A percentile compares a stretch with the other conserved stretches of the same genome.
These are phyloP conservation scores for Isabelozyma gotoi DNA, from an alignment of 805 yeast species.

Conservation along the genomic window DNA sequence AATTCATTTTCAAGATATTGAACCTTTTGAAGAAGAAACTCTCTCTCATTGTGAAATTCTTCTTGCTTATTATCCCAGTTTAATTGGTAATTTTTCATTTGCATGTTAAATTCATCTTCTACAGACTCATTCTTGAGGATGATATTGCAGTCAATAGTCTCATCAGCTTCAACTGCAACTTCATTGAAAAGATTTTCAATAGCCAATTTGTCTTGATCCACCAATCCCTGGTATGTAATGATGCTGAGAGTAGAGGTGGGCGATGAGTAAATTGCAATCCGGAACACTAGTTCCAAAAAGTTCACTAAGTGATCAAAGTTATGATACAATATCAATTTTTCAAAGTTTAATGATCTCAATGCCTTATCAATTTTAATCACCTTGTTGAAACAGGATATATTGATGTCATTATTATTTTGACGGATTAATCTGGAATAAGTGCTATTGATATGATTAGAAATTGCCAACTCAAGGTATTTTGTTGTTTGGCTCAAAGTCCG, in stretches of 20 bases:
- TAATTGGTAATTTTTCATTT: background rate
- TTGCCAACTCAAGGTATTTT: conserved; percentile 4
- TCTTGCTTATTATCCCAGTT: conserved; percentile 1
- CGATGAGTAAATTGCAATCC: conserved; percentile 20
- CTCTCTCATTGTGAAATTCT: conserved; percentile 3
- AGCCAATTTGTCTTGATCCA: conserved; percentile 11
- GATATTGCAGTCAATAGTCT: background rate
- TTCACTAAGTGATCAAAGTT: conserved; percentile 13
- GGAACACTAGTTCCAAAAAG: conserved; percentile 15
- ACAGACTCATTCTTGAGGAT: background rate
- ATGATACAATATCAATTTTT: conserved; percentile 12
- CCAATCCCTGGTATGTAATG: conserved; percentile 14
- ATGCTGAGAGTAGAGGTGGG: conserved; percentile 17
- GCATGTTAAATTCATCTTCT: background rate
- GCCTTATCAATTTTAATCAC: background rate
- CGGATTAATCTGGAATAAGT: conserved; percentile 1
- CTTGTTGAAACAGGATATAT: background rate
- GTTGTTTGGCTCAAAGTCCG: background rate
- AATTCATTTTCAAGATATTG: background rate
- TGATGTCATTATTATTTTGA: conserved; percentile 5
- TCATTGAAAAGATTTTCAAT: conserved; percentile 8
- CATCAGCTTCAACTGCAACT: background rate
- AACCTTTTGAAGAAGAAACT: background rate
- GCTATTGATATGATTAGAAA: conserved; percentile 1
- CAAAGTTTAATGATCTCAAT: conserved; percentile 6